Percentiles rank a stretch among this genome's conserved stretches.
phyloP scores from a whole-genome alignment of 306 rosid species.

The Spatholobus suberectus region DNA sequence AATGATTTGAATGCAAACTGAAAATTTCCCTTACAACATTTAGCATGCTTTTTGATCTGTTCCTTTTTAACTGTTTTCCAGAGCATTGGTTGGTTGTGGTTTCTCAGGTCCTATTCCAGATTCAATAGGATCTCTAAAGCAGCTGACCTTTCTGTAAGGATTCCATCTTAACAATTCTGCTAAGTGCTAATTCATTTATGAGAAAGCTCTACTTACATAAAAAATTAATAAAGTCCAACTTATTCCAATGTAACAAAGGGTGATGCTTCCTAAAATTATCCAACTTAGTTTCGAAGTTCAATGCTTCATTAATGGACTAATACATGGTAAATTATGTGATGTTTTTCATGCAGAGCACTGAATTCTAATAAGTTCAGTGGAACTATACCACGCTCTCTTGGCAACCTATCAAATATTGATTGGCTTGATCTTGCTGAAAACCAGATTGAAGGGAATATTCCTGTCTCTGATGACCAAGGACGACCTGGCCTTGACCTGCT shows the following conservation, averaged over 20 bases:
- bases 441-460: slow-evolving; percentile 55
- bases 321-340: slow-evolving; percentile 11
- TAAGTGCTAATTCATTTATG: not conserved
- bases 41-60: slow-evolving; percentile 2
- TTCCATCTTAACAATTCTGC: slow-evolving; percentile 6
- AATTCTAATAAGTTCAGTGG: slow-evolving; percentile 52
- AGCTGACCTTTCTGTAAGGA: slow-evolving; percentile 71
- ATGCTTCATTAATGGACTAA: slow-evolving; percentile 30
- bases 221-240: not conserved
- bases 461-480: slow-evolving; percentile 48
- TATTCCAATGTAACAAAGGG: not conserved
- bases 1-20: slow-evolving; percentile 13
- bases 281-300: not conserved
- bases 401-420: slow-evolving; percentile 54
- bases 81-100: slow-evolving; percentile 72
- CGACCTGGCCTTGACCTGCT: slow-evolving; percentile 58
- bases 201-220: not conserved
- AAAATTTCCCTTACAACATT: not conserved
- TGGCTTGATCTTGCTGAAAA: slow-evolving; percentile 64
- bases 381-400: slow-evolving; percentile 53
- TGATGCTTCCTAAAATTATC: not conserved
- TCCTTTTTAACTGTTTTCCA: slow-evolving; percentile 37
- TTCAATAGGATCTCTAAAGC: slow-evolving; percentile 62
- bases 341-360: slow-evolving; percentile 54
- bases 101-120: slow-evolving; percentile 74